Evolutionary conservation across 73 alveolate species (phyloP), one percentile per base, ranked within the genome.

Genomic region (Blepharisma stoltei): DNA sequence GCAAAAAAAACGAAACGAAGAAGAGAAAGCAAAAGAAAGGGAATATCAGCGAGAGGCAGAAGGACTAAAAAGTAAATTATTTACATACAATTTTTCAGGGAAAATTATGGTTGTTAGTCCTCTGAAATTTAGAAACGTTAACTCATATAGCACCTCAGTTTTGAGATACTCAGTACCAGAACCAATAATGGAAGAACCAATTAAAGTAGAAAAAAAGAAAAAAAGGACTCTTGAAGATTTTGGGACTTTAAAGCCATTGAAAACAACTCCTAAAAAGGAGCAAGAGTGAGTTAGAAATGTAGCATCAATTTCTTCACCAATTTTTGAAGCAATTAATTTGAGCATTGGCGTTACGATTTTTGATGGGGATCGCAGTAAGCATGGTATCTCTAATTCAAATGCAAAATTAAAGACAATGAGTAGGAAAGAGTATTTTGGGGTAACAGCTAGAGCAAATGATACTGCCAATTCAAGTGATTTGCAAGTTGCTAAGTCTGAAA

Each of bases 221-320:
- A 60, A 60, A 60, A n/a, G 4, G 38, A 1, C 47, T 14, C 2
- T 9, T 20, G 23, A 25, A 1, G 73, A 60, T 20, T 60, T 60
- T 25, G 37, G 46, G 3, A 9, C 73, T 8, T n/a, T 60, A 14
- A 60, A 60, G 5, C 14, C 46, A 25, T 8, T 60, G 37, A 60
- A 60, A 60, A 60, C 73, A 18, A 38, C 47, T 60, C 73, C 73
- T 8, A 14, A 14, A 18, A n/a, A 20, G 2, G 73, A 60, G 23
- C 14, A 25, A 25, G 73, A 60, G 14, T 60, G 73, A 47, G 73
- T 60, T 8, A 60, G 23, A 60, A 60, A 60, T 60, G 73, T 25
- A 2, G 23, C 73, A 20, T 20, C 46, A 38, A 60, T 60, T 18
- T 38, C 14, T 8, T 38, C 73, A 0, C 45, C 73, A 25, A 8